Percentiles rank a stretch among this genome's conserved stretches.
phyloP scores from a whole-genome alignment of 371 early-diverging fungal species.

The Chytridiales sp. region DNA sequence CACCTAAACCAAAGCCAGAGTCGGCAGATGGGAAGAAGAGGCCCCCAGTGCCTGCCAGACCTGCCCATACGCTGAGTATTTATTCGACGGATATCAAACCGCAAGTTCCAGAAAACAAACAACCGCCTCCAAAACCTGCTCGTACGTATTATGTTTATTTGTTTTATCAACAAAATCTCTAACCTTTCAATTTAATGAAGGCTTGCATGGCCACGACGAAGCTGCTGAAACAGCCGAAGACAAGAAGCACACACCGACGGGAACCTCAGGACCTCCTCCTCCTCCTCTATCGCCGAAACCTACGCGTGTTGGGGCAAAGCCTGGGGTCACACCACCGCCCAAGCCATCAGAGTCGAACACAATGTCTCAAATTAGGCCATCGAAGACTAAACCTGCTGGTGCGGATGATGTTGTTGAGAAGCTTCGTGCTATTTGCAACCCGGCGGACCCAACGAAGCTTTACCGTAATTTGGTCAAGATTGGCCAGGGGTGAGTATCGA shows the following conservation, averaged over 20 bases:
- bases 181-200: no score
- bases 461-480: conserved; percentile 81
- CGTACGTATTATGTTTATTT: neutral
- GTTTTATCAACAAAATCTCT: no score
- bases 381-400: conserved; percentile 23
- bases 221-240: neutral
- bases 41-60: conserved; percentile 49
- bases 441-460: conserved; percentile 73
- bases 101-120: conserved; percentile 6
- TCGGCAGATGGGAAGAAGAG: conserved; percentile 23
- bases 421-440: conserved; percentile 83
- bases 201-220: neutral
- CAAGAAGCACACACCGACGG: neutral
- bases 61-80: conserved; percentile 49
- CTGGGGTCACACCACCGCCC: conserved; percentile 19
- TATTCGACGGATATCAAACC: conserved; percentile 46
- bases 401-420: conserved; percentile 78
- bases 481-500: conserved; percentile 81
- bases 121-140: conserved; percentile 33
- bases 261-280: neutral
- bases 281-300: conserved; percentile 20
- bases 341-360: conserved; percentile 13
- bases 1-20: conserved; percentile 18
- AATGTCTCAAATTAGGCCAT: conserved; percentile 29
- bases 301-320: neutral